A percentile compares a stretch with the other conserved stretches of the same genome.
Conservation (phyloP, 257 asterid species). For the Pogostemon cablin region DNA sequence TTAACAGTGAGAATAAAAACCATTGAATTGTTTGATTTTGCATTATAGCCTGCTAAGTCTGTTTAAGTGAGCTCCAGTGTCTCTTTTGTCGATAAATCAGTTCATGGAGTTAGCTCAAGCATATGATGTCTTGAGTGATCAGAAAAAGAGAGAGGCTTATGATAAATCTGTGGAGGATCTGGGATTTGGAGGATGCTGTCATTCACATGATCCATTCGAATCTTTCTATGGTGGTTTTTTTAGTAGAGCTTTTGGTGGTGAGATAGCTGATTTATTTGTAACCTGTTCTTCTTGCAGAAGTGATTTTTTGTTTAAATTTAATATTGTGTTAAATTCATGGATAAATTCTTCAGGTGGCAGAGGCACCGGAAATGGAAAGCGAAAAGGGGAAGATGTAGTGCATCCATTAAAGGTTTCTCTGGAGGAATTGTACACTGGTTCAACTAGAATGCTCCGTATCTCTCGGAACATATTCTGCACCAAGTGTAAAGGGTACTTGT, state of each 20-base stretch:
- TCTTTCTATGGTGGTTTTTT: slow-evolving; percentile 51
- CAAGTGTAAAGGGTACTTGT: slow-evolving; percentile 58
- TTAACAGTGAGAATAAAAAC: neutral
- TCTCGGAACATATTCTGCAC: slow-evolving; percentile 50
- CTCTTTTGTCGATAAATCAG: slow-evolving; percentile 33
- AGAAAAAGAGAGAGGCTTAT: slow-evolving; percentile 50
- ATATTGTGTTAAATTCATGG: neutral
- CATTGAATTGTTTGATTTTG: neutral
- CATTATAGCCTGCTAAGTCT: slow-evolving; percentile 2
- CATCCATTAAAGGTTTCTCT: slow-evolving; percentile 55
- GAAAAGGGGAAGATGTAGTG: slow-evolving; percentile 52
- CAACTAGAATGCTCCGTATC: slow-evolving; percentile 48
- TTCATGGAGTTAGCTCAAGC: slow-evolving; percentile 66
- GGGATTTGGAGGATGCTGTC: slow-evolving; percentile 49
- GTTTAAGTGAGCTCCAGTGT: neutral
- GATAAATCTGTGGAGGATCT: slow-evolving; percentile 62
- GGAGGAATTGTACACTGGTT: slow-evolving; percentile 57
- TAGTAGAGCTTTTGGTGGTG: slow-evolving; percentile 37
- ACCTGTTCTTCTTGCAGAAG: neutral
- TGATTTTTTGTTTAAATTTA: neutral
- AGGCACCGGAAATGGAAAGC: slow-evolving; percentile 31
- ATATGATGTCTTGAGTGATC: slow-evolving; percentile 57
- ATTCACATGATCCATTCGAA: slow-evolving; percentile 47
- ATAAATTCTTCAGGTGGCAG: slow-evolving; percentile 31
- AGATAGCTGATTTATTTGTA: slow-evolving; percentile 17